These are phyloP conservation scores for Tripidium arundinaceum DNA, from an alignment of 202 grass and related monocot species.

Conservation along the genomic window DNA sequence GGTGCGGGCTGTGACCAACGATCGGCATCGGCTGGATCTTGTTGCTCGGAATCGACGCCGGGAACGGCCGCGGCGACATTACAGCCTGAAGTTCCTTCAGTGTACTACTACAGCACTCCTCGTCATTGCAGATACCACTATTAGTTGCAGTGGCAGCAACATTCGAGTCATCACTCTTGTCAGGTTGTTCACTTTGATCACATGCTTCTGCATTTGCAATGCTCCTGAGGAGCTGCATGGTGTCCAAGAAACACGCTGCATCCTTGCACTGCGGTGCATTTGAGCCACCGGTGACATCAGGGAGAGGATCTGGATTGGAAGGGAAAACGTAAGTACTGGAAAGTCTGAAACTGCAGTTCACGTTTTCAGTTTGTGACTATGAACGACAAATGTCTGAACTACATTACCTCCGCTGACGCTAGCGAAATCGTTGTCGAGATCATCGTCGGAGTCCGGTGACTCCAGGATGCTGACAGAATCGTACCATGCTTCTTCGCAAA, in stretches of 20 bases:
- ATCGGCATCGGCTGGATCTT: conserved; percentile 67
- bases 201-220: conserved; percentile 41
- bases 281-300: too few species aligned
- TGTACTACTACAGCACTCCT: not conserved
- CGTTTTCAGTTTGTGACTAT: not conserved
- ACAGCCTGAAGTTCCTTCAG: conserved; percentile 31
- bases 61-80: conserved; percentile 40
- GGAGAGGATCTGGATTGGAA: conserved; percentile 31
- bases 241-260: conserved; percentile 15
- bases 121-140: not conserved
- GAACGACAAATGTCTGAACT: not conserved
- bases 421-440: too few species aligned
- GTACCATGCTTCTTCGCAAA: too few species aligned
- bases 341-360: not conserved
- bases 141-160: too few species aligned
- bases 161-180: not conserved
- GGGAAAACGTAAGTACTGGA: not conserved
- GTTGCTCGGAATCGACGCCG: conserved; percentile 37
- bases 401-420: conserved; percentile 65
- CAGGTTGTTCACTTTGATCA: not conserved
- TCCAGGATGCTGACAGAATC: too few species aligned
- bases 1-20: conserved; percentile 38
- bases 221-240: conserved; percentile 36
- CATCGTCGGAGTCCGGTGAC: too few species aligned
- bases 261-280: conserved; percentile 25